phyloP scores from a whole-genome alignment of 2,329 filamentous ascomycete species.

The Cryphonectria naterciae region DNA sequence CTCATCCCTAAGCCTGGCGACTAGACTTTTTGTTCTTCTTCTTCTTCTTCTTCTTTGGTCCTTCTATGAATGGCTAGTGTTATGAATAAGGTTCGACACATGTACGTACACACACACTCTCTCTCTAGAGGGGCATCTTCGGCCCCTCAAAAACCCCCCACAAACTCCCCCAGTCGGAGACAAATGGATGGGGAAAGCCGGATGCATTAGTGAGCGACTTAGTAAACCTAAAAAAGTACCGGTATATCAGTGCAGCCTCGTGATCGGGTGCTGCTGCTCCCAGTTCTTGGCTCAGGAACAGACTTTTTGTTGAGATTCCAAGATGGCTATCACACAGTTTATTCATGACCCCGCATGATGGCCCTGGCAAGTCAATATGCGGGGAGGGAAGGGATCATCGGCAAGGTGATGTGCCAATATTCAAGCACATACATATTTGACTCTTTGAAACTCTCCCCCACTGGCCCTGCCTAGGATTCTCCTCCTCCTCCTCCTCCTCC shows the following conservation, averaged over 20 bases:
- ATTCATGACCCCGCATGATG: background rate
- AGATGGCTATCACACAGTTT: background rate
- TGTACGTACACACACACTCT: too few relatives aligned
- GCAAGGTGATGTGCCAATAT: background rate
- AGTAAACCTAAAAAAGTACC: background rate
- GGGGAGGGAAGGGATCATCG: background rate
- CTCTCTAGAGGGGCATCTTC: background rate
- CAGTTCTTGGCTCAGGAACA: background rate
- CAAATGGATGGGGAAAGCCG: background rate
- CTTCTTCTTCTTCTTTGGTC: background rate
- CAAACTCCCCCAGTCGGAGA: background rate
- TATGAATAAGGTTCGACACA: background rate
- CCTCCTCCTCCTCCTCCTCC: background rate
- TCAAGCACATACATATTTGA: background rate
- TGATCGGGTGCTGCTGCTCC: background rate
- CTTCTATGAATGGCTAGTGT: background rate
- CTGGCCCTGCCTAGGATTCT: background rate
- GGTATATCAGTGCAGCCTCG: background rate
- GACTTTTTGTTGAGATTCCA: background rate
- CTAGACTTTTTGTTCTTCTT: background rate
- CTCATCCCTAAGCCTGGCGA: background rate
- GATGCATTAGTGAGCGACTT: background rate
- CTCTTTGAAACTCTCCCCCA: background rate
- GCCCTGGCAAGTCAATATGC: background rate
- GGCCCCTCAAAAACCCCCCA: background rate